Base-by-base conservation (phyloP, 371 early-diverging fungal genomes). In the Mortierella polycephala region DNA sequence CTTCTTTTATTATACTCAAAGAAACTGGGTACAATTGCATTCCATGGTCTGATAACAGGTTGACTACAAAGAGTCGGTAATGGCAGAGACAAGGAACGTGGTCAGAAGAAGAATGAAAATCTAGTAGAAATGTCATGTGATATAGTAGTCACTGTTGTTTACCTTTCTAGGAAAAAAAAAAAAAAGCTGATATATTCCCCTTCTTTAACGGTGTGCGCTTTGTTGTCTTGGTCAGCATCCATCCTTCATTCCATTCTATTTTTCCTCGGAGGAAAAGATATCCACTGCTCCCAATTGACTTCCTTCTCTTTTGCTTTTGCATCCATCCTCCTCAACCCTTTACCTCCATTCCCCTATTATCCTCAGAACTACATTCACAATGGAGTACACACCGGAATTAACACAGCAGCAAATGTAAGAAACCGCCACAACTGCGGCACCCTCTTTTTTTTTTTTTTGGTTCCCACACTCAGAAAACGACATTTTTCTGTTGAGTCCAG, bases 401-500 rank as follows among this genome's bases (percentile, higher is more conserved):
- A 74, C 64, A 23, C 63, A 63, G 37, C 74, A 74, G 68, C 67
- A 67, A 60, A 74, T 74, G 74, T 74, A 74, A 64, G 59, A 23
- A 7, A 23, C 18, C 20, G 4, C 21, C 16, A 20, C 20, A 45
- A 45, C 59, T 53, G 60, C 60, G 54, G 61, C 62, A 68, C 0
- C 37, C 30, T 30, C 30, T 30, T 30, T 30, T 30, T 30, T 30
- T 30, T 30, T 30, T 30, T 30, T 30, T 30, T 30, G 30, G 30
- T 30, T 30, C 23, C 12, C 1, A 5, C 41, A 49, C n/a, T 13
- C 37, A 55, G 37, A 13, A 45, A 23, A 12, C 67, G n/a, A 7
- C 10, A 53, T 7, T 44, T 16, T 30, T 30, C 4, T 30, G 30
- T 30, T 30, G 30, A 30, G 4, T 4, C 30, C 30, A 30, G 30